Base-by-base conservation (phyloP, 2,329 filamentous ascomycete species). In the Fusarium pseudograminearum region DNA sequence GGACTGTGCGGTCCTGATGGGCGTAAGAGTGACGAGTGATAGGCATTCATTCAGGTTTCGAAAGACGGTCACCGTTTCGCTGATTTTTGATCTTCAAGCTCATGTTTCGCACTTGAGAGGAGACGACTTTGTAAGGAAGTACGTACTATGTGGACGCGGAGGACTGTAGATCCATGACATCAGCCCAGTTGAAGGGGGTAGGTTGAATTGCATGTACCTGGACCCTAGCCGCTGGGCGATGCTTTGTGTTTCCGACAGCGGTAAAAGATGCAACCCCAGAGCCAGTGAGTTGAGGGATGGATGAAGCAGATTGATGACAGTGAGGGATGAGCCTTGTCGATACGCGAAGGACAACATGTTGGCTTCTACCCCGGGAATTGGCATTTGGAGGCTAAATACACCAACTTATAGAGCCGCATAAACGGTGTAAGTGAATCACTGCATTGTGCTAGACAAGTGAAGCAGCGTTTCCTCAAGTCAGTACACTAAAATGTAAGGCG, bases 81-180 rank as follows among this genome's bases (percentile, higher is more conserved):
- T 45, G 60, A 42, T 50, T 54, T 53, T 47, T 57, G 57, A 51
- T 59, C 62, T 44, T 57, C 58, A 38, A 41, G 15, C 24, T 40
- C 24, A 41, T 52, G 34, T 52, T 52, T 52, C 48, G 47, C 33
- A 52, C 48, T 52, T n/a, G 24, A 40, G 26, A 36, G 57, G 38
- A 40, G 26, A 36, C 51, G 38, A 47, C 47, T 30, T 30, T 47
- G 61, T 38, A 61, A 34, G 46, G 54, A 65, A 48, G 60, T 72
- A 30, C 28, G 28, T 30, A 28, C 26, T 28, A 28, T 28, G 26
- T 28, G 44, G 56, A 69, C 61, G 60, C 67, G 58, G 62, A 64
- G 61, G 40, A 44, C 26, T 70, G 76, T 62, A 76, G 76, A 77
- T 78, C 76, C 73, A 76, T 78, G 75, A 77, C 76, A 78, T 77